These are phyloP conservation scores for Sclerotinia glacialis DNA, from an alignment of 2,329 filamentous ascomycete species.

Conservation along the genomic window DNA sequence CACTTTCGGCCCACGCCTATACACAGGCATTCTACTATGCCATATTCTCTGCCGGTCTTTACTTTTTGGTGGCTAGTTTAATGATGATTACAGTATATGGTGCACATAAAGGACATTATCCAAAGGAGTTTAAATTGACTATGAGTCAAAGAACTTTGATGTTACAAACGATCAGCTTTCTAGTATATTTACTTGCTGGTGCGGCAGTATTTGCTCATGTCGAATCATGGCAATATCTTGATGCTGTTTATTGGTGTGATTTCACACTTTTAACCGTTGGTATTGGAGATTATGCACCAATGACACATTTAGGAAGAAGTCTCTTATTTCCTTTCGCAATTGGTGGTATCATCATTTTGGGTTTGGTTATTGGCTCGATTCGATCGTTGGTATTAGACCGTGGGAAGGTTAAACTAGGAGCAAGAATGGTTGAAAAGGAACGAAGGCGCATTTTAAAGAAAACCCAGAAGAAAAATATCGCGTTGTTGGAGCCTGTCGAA, in stretches of 20 bases:
- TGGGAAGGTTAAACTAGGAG: conserved; percentile 52
- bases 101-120: conserved; percentile 67
- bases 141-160: conserved; percentile 83
- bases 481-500: conserved; percentile 48
- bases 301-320: conserved; percentile 58
- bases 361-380: conserved; percentile 79
- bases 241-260: conserved; percentile 77
- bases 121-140: conserved; percentile 74
- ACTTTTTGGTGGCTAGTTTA: conserved; percentile 73
- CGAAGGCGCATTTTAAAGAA: conserved; percentile 48
- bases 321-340: conserved; percentile 82
- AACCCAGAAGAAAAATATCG: conserved; percentile 48
- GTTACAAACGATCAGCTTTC: conserved; percentile 82
- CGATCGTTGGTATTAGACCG: conserved; percentile 62
- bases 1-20: conserved; percentile 56
- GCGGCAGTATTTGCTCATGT: conserved; percentile 71
- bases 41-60: conserved; percentile 71
- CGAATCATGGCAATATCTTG: conserved; percentile 72
- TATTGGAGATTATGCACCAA: conserved; percentile 54
- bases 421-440: conserved; percentile 59
- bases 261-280: conserved; percentile 66
- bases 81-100: conserved; percentile 78
- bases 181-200: conserved; percentile 76
- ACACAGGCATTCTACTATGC: conserved; percentile 88
- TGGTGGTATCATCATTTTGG: conserved; percentile 78